Evolutionary conservation across 1,284 basidiomycete species (phyloP), one percentile per base, ranked within the genome.

Genomic region (Microbotryum intermedium): DNA sequence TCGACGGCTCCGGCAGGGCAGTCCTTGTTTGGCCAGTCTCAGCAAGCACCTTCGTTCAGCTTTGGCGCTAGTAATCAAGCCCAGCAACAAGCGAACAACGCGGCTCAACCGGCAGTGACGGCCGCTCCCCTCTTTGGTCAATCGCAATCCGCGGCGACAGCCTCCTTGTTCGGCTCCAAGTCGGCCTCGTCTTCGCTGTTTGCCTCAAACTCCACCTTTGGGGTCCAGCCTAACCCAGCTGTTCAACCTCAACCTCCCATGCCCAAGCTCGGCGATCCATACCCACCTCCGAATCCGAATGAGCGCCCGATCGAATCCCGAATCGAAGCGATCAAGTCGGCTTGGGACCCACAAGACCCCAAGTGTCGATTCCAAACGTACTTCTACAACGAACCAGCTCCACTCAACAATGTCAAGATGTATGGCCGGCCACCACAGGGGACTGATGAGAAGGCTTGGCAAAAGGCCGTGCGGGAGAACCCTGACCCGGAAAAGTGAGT

Each of bases 401-500:
- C 28, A 6, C 54, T 51, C 8, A 61, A 58, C 26, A 45, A 29
- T 2, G 59, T 55, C 13, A 51, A 45, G 21, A 45, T 44, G 53
- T 67, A 59, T 39, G 50, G 23, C 6, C 54, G 45, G 25, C 63
- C 63, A 42, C 60, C 60, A n/a, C 50, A 48, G 4, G 63, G 57
- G 30, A 59, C 62, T 13, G 53, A 59, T 25, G 55, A 57, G 47
- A 45, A 39, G 44, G 59, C 50, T 28, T 67, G 66, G 66, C 30
- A 48, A 34, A 59, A 57, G 28, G 66, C 66, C 5, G 48, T 59
- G 42, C 39, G 60, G 50, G 62, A 65, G 53, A 67, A 67, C 30
- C 66, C 66, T 6, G 66, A 67, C 53, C 66, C 66, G 0, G 66
- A 67, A 34, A 44, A 55, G 66, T 67, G 28, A 23, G 58, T 53